Evolutionary conservation across 805 yeast genomes (phyloP), one percentile per base, ranked within the genome.

Genomic region (Candida coquimbonensis): DNA sequence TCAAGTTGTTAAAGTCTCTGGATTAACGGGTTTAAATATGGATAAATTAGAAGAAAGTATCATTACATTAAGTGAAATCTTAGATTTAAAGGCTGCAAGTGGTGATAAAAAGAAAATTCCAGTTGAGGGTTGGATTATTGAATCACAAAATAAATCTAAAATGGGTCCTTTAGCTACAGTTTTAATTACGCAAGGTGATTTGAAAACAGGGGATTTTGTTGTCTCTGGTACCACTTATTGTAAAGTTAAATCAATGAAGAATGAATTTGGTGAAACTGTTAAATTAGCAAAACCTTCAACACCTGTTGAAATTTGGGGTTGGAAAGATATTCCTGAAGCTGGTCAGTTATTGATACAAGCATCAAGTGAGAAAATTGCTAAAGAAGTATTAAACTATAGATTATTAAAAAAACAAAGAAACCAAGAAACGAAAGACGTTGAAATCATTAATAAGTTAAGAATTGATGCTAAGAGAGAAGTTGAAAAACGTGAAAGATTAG

Each of bases 281-380:
- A 77, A 79, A 48, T 48, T 62, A 29, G 97, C 96, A 0, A 77
- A 79, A 1, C 98, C 99, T 0, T 83, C 96, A 0, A 81, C 85
- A 9, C 96, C 98, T 0, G 95, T 87, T 1, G 95, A 88, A 56
- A 72, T 93, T 8, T 75, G 87, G 61, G 99, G 99, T 1, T 93
- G 99, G 99, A 89, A 85, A 60, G 90, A 81, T 33, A 66, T 90
- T 34, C 98, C 98, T 0, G 86, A 78, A 43, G 93, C 96, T 11
- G 99, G 99, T 9, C 96, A 88, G 51, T 78, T 78, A 51, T 80
- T 87, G 1, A 60, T 91, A 6, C 83, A 88, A 60, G 95, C 93
- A 12, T 76, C 77, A 50, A 78, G 66, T 55, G 97, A 90, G 60
- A 69, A 77, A 13, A 63, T 71, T 33, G 96, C 96, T 8, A 88